Base-by-base conservation (phyloP, 495 filamentous ascomycete genomes). In the Parathielavia appendiculata region DNA sequence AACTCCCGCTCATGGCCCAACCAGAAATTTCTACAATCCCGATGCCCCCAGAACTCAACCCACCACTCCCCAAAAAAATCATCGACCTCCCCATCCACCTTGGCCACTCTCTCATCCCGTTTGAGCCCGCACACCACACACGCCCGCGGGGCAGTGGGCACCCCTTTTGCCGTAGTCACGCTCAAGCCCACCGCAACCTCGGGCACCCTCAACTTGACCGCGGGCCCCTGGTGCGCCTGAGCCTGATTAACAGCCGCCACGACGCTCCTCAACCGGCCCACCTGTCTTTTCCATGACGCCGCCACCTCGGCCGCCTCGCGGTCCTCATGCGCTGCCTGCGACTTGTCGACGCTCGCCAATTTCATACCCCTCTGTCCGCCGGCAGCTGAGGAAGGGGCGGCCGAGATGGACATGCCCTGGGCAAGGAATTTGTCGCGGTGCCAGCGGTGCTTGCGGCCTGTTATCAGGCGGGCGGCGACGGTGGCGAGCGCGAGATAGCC, bases 21-120 rank as follows among this genome's bases (percentile, higher is more conserved):
- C 93, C 93, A 98, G 64, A 96, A 97, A 55, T 81, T 82, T 66
- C 81, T 80, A 71, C 93, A 98, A 54, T 82, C 81, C 16, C 84
- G 73, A 75, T 96, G 87, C 0, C 87, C 86, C 90, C 90, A 95
- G 71, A 92, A 86, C 38, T 95, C 89, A 14, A 87, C 79, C 93
- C 93, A 98, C 90, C 90, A 97, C 72, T 97, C 91, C 40, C 89
- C 90, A 75, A 95, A 92, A 70, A 85, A 90, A 74, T 96, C 93
- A 61, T 90, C 82, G 19, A 95, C 86, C 54, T 83, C 76, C 30
- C 85, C 76, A 70, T 96, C 92, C 32, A 95, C 76, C 62, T 81
- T 84, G 2, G 76, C 68, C 19, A 97, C 74, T 38, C 92, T 78
- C 75, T 98, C 93, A 45, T 95, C 88, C 63, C 92, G 75, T 72